These are phyloP conservation scores for Dothiorella sarmentorum DNA, from an alignment of 2,329 filamentous ascomycete genomes.

Conservation along the genomic window DNA sequence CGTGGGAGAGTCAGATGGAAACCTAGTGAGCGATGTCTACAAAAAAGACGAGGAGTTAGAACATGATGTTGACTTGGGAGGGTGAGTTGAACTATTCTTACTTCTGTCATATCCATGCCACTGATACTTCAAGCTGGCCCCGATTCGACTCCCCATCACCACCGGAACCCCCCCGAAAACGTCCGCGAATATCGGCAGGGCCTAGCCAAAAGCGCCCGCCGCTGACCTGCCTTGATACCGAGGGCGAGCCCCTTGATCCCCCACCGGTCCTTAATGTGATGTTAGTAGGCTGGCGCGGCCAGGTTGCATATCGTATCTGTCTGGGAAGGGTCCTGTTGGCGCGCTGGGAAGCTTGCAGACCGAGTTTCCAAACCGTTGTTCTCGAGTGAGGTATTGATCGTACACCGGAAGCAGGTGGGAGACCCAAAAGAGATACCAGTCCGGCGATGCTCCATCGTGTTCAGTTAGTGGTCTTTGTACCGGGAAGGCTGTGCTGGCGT, in stretches of 20 bases:
- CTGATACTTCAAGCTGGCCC: too few relatives aligned
- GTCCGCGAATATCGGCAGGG: too few relatives aligned
- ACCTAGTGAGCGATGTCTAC: background rate
- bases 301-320: background rate
- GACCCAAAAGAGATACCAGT: too few relatives aligned
- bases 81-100: background rate
- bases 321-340: background rate
- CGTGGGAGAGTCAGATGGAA: background rate
- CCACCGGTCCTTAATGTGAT: background rate
- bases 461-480: too few relatives aligned
- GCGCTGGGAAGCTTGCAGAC: background rate
- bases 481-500: too few relatives aligned
- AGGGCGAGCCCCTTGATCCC: background rate
- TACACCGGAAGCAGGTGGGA: too few relatives aligned
- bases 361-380: background rate
- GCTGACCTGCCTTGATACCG: background rate
- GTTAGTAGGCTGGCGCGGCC: background rate
- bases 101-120: too few relatives aligned
- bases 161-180: background rate
- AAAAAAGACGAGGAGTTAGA: background rate
- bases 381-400: background rate
- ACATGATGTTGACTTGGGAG: background rate
- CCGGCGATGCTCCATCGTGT: too few relatives aligned
- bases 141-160: too few relatives aligned
- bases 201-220: background rate